Percentiles rank a stretch among this genome's conserved stretches.
phyloP scores from a whole-genome alignment of 805 yeast species.

The Suhomyces kilbournensis region DNA sequence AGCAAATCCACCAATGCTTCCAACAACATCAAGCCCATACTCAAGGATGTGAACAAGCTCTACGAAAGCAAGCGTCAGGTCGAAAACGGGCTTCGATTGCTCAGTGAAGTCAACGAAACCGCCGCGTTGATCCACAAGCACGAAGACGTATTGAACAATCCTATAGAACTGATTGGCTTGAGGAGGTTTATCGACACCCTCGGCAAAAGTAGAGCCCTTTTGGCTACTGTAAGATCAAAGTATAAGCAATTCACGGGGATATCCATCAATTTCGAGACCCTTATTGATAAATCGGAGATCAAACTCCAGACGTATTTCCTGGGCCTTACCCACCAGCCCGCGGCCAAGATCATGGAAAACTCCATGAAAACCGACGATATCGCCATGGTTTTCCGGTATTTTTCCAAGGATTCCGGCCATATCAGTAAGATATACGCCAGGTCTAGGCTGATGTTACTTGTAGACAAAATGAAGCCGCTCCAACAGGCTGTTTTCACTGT shows the following conservation, averaged over 20 bases:
- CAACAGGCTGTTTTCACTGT: slow-evolving; percentile 46
- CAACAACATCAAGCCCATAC: slow-evolving; percentile 66
- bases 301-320: slow-evolving; percentile 51
- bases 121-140: slow-evolving; percentile 44
- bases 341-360: slow-evolving; percentile 40
- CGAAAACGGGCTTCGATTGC: slow-evolving; percentile 51
- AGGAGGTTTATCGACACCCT: slow-evolving; percentile 31
- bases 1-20: slow-evolving; percentile 55
- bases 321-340: slow-evolving; percentile 20
- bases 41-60: slow-evolving; percentile 57
- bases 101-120: slow-evolving; percentile 49
- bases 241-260: slow-evolving; percentile 65
- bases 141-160: slow-evolving; percentile 32
- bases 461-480: slow-evolving; percentile 42
- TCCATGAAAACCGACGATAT: slow-evolving; percentile 23
- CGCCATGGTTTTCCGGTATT: slow-evolving; percentile 9
- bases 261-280: slow-evolving; percentile 52
- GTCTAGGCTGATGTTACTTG: slow-evolving; percentile 29
- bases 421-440: slow-evolving; percentile 15
- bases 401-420: slow-evolving; percentile 8
- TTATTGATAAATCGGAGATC: slow-evolving; percentile 56
- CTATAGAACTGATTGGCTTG: slow-evolving; percentile 41
- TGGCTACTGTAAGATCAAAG: slow-evolving; percentile 41
- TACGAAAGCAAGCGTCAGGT: slow-evolving; percentile 56
- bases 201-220: slow-evolving; percentile 41